phyloP scores from a whole-genome alignment of 148 eudicot species.

The Silene latifolia region DNA sequence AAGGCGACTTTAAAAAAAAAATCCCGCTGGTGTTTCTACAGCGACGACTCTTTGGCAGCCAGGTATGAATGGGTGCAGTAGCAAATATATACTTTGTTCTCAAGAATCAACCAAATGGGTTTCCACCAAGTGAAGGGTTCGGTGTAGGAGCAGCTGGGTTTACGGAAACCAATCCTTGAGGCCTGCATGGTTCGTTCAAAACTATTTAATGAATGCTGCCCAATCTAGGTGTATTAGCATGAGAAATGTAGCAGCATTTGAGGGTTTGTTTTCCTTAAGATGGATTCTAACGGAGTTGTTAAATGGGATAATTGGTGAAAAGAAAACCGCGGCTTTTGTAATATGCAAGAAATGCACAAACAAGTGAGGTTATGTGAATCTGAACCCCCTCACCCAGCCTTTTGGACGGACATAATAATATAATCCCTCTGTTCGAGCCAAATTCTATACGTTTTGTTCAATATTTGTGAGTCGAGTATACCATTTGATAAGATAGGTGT shows the following conservation, averaged over 20 bases:
- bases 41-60: neutral
- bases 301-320: neutral
- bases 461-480: neutral
- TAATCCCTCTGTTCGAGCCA: too few relatives aligned
- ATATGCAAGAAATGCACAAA: neutral
- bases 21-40: neutral
- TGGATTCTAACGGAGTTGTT: neutral
- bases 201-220: slow-evolving; percentile 7
- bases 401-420: too few relatives aligned
- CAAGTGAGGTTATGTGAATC: neutral
- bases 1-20: neutral
- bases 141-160: slow-evolving; percentile 33
- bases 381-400: neutral
- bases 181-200: slow-evolving; percentile 38
- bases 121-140: slow-evolving; percentile 57
- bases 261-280: neutral
- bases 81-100: neutral
- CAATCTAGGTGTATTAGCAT: neutral
- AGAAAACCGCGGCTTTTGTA: neutral
- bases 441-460: too few relatives aligned
- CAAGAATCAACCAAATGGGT: slow-evolving; percentile 66
- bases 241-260: neutral
- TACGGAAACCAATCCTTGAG: slow-evolving; percentile 33
- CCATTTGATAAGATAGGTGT: neutral
- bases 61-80: neutral